These are phyloP conservation scores for Rhodotorula sp. DNA, from an alignment of 1,284 basidiomycete species.

Conservation along the genomic window DNA sequence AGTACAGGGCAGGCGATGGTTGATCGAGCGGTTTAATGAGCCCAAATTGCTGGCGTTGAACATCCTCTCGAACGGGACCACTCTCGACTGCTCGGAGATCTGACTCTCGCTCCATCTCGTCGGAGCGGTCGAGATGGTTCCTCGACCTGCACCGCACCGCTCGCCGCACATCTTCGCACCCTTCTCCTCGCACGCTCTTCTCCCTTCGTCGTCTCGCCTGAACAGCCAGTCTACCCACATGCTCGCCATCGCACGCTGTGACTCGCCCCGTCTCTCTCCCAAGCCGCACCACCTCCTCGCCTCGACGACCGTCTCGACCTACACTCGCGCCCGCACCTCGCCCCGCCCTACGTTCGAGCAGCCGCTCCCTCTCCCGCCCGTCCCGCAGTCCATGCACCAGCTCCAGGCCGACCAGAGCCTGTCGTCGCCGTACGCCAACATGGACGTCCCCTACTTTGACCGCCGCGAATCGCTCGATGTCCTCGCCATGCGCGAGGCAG, in stretches of 20 bases:
- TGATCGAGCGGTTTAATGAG: no score
- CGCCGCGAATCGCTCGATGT: background rate
- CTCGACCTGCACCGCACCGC: no score
- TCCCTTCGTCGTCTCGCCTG: background rate
- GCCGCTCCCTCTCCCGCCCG: background rate
- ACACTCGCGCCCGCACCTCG: background rate
- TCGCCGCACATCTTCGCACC: background rate
- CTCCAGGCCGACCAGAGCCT: background rate
- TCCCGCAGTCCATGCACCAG: conserved; percentile 3
- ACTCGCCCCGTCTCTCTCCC: background rate
- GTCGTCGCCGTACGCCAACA: conserved; percentile 9
- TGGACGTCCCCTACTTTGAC: conserved; percentile 6
- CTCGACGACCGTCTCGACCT: background rate
- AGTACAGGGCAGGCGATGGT: no score
- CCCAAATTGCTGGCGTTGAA: no score
- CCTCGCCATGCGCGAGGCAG: background rate
- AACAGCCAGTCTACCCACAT: background rate
- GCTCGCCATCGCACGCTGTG: background rate
- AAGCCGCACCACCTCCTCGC: background rate
- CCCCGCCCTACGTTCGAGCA: background rate
- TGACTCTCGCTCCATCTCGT: no score
- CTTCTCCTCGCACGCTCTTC: background rate
- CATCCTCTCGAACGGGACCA: no score
- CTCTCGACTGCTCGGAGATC: no score
- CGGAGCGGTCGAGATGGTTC: no score